Conservation (phyloP, 768 basidiomycete genomes). For the Trametes gibbosa region DNA sequence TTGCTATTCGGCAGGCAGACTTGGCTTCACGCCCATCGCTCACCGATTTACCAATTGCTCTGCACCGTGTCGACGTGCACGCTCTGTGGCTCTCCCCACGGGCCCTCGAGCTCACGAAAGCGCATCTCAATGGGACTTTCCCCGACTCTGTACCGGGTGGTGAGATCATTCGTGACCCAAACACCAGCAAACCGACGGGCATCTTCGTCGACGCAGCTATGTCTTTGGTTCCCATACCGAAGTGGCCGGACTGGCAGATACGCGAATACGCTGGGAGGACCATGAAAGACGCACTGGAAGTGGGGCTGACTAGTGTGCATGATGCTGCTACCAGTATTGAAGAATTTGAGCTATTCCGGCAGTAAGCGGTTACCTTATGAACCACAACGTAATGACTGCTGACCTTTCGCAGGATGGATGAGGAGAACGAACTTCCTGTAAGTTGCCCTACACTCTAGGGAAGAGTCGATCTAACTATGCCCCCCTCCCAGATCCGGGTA, state of each 20-base stretch:
- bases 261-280: conserved; percentile 64
- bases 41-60: conserved; percentile 63
- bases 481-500: conserved; percentile 33
- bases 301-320: conserved; percentile 84
- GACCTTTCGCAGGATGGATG: conserved; percentile 54
- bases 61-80: conserved; percentile 80
- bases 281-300: conserved; percentile 64
- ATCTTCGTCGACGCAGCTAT: conserved; percentile 90
- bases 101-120: conserved; percentile 59
- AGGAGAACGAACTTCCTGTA: conserved; percentile 66
- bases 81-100: conserved; percentile 82
- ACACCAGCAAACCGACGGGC: conserved; percentile 65
- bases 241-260: conserved; percentile 54
- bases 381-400: neutral
- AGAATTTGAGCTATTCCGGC: conserved; percentile 61
- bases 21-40: conserved; percentile 70
- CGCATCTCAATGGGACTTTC: conserved; percentile 35
- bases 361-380: conserved; percentile 27
- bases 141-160: conserved; percentile 63
- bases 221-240: conserved; percentile 64
- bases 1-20: conserved; percentile 57
- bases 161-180: conserved; percentile 56
- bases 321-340: conserved; percentile 62
- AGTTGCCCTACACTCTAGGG: conserved; percentile 23
- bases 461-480: neutral